Conservation (phyloP, 2,329 filamentous ascomycete species). For the Zarea fungicola region DNA sequence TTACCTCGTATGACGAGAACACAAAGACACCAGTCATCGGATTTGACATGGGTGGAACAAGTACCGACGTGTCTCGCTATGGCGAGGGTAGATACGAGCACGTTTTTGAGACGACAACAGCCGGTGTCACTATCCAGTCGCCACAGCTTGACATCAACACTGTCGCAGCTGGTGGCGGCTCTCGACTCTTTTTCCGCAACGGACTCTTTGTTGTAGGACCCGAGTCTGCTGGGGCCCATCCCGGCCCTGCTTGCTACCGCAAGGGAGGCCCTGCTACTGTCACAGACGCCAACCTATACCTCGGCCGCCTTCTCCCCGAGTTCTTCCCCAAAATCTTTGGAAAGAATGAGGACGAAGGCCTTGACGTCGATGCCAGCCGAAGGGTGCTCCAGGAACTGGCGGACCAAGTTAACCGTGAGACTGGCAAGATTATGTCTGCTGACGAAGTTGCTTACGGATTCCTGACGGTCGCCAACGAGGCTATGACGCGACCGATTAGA, state of each 20-base stretch:
- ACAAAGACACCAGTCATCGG: conserved; percentile 85
- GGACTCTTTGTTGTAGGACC: conserved; percentile 88
- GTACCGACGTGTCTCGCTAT: conserved; percentile 85
- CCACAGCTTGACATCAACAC: conserved; percentile 94
- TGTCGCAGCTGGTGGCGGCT: conserved; percentile 84
- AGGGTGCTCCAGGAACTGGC: conserved; percentile 71
- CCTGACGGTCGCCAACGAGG: conserved; percentile 83
- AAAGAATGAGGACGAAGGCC: conserved; percentile 73
- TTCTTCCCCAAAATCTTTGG: conserved; percentile 97
- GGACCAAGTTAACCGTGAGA: conserved; percentile 71
- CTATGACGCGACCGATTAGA: conserved; percentile 85
- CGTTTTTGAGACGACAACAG: conserved; percentile 89
- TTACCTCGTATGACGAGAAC: conserved; percentile 80
- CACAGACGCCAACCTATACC: conserved; percentile 86
- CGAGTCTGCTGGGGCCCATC: conserved; percentile 82
- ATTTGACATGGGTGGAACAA: conserved; percentile 94
- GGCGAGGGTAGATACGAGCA: conserved; percentile 84
- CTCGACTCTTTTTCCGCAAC: conserved; percentile 79
- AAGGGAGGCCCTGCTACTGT: conserved; percentile 87
- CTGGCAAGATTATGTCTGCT: conserved; percentile 63
- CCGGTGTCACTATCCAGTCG: conserved; percentile 89
- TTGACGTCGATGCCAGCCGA: conserved; percentile 72
- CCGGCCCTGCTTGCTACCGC: conserved; percentile 84
- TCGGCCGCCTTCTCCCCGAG: conserved; percentile 78
- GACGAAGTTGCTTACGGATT: conserved; percentile 90